Evolutionary conservation across 495 filamentous ascomycete species (phyloP), one percentile per base, ranked within the genome.

Genomic region (Aspergillus funiculosus): DNA sequence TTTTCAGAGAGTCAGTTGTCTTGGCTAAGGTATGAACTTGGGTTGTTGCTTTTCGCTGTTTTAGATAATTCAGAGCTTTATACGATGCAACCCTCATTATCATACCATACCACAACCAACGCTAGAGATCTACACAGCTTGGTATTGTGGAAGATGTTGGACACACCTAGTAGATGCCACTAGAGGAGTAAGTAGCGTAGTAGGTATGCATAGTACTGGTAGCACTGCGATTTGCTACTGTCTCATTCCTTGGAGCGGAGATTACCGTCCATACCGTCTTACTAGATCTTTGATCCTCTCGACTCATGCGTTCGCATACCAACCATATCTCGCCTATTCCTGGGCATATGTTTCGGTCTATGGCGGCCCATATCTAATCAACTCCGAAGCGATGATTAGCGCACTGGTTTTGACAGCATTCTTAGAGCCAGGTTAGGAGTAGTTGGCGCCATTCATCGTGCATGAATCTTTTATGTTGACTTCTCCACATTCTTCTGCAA

Each of bases 361-460:
- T 34, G 28, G 28, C 26, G 29, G 28, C 46, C 9, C 17, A 24
- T 28, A 30, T 21, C 17, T 42, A 24, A 36, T 35, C 19, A 6
- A 15, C 26, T 26, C 28, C 21, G 1, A 14, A 5, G n/a, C 25
- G 20, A 19, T 42, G 37, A 48, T 48, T 48, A 38, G 46, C 27
- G 21, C 13, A 7, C 19, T 11, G 9, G 1, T 28, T 42, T 29
- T 48, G 46, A 48, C 46, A 48, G 46, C 46, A 48, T 48, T 48
- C 46, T 25, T 32, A 29, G 35, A 45, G 28, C 18, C 24, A n/a
- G 24, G 28, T 11, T 30, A 9, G 28, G 28, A 30, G 11, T 9
- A 30, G 11, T 30, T 9, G 28, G 8, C 14, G 18, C 10, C 11
- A 34, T 15, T 34, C 13, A 17, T 6, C 39, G 30, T 41, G 29